Evolutionary conservation across 2,329 filamentous ascomycete species (phyloP), one percentile per base, ranked within the genome.

Genomic region (Verticillium zaregamsianum): DNA sequence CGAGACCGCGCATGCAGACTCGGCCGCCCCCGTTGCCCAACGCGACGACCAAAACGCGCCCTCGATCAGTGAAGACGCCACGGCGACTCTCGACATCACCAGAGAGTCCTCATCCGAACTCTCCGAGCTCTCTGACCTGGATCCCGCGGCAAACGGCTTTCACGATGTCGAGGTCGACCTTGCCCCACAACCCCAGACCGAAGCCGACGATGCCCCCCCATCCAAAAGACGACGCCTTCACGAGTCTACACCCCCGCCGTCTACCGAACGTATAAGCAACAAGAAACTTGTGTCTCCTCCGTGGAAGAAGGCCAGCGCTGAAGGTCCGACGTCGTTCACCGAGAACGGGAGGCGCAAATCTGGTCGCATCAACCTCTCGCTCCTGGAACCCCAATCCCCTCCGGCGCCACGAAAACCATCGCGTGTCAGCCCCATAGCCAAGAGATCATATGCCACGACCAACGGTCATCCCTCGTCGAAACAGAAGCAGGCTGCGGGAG

Each of bases 261-360:
- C 66, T 25, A 68, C 63, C 11, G 31, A 14, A 3, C 58, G 58
- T 61, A 66, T 75, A 63, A 73, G 79, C 64, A 75, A 80, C 64
- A 70, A 75, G 70, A 80, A 88, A 77, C 78, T 80, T 59, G 82
- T 84, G 63, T 98, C 94, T 65, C 95, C 95, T 66, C 95, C 95
- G 25, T 99, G 95, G 95, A 98, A 95, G 79, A 91, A 87, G 70
- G 85, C 91, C 65, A 85, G 85, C 63, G 92, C 90, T 49, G 91
- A 96, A 32, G 95, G 95, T 0, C 95, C 95, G 25, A 95, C 94
- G 3, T 90, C 91, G 0, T 93, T 96, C 72, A 85, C 90, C 55
- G 86, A 83, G 77, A 90, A 83, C 84, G 92, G 91, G 57, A 83
- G 83, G 65, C 83, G 87, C 63, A 89, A 87, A 70, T 90, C 87